Base-by-base conservation (phyloP, 495 filamentous ascomycete species). In the Annulohypoxylon moriforme region DNA sequence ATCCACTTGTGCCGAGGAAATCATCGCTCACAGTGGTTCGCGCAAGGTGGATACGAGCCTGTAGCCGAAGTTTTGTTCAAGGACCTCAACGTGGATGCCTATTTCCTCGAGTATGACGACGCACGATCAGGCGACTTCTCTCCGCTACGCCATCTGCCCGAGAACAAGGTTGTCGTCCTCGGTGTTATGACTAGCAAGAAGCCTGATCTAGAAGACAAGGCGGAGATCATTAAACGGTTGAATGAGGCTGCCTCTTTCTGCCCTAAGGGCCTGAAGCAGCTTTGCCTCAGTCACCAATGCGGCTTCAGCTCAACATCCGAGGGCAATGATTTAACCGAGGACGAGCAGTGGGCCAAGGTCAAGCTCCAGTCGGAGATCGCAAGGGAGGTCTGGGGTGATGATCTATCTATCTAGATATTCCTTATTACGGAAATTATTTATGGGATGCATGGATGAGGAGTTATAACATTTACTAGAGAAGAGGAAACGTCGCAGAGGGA, bases 71-170 rank as follows among this genome's bases (percentile, higher is more conserved):
- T 87, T 72, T 78, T 91, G 33, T 91, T 91, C 80, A 81, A 86
- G 76, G 84, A 85, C 36, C 83, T 91, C 53, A 84, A 91, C 67
- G 89, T 90, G 24, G 84, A 89, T 67, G 90, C 88, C 1, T 91
- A 89, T 80, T 91, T 91, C 76, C 85, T 91, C 66, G 89, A 91
- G 79, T 91, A 87, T 72, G 89, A 91, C 76, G 90, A 89, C 31
- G 84, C 85, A 55, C 87, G 89, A 6, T 89, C 88, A 1, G 89
- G 89, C 38, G 87, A 88, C 36, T 91, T 91, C 77, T 85, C 88
- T 72, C 89, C 89, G n/a, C 81, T 91, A 53, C 82, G 84, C 49
- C 82, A 83, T 70, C 81, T 91, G 47, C 89, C 89, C 42, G 84
- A 85, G 78, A 79, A 86, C 81, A 91, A 91, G 85, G 86, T 87